Evolutionary conservation across 495 filamentous ascomycete genomes (phyloP).

Genomic region (Penicillium bovifimosum): DNA sequence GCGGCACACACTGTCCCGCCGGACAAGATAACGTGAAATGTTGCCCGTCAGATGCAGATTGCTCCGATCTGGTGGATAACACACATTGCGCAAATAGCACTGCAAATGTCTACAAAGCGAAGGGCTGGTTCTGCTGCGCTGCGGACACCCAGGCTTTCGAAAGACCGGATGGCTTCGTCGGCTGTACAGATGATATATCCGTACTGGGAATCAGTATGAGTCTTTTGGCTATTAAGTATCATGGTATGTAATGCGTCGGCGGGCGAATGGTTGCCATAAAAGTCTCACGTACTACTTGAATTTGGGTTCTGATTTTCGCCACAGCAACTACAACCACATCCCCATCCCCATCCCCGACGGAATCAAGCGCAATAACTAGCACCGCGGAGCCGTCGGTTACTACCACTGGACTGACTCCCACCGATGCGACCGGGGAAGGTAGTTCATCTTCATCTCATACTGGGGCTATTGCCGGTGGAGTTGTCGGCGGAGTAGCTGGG

Average conservation of each 20-base stretch:
- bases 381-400: not conserved
- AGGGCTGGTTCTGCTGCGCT: conserved; percentile 2
- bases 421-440: not conserved
- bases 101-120: conserved; percentile 6
- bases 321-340: not conserved
- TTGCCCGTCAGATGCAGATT: conserved; percentile 3
- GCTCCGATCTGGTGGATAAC: not conserved
- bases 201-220: not conserved
- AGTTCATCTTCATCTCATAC: not conserved
- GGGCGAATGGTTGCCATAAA: no score
- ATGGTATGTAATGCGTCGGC: not conserved
- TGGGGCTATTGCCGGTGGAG: conserved; percentile 13
- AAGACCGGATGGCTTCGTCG: not conserved
- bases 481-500: conserved; percentile 8
- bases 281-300: no score
- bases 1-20: not conserved
- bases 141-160: not conserved
- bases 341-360: not conserved
- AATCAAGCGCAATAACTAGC: not conserved
- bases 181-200: conserved; percentile 1
- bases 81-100: conserved; percentile 4
- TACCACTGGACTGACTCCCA: not conserved
- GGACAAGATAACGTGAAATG: conserved; percentile 4
- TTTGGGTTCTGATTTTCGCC: not conserved
- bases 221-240: not conserved